Conservation (phyloP, 164 flowering plant species). For the Liquidambar formosana region DNA sequence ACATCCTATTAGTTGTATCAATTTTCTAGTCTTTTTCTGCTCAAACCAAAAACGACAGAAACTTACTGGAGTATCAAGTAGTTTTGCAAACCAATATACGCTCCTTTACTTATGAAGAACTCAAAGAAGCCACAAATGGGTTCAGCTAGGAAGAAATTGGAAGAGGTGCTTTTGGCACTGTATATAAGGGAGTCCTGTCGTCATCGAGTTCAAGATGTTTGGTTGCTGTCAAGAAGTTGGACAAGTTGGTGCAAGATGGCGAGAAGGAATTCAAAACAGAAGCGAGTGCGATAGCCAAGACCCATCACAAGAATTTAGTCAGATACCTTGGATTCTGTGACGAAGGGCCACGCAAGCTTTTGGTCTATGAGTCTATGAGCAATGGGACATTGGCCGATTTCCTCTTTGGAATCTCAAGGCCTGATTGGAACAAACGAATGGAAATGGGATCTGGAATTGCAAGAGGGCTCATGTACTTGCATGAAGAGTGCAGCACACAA, state of each 20-base stretch:
- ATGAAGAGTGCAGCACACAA: conserved; percentile 21
- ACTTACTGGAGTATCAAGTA: neutral
- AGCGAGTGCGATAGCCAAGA: conserved; percentile 12
- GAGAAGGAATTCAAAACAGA: conserved; percentile 25
- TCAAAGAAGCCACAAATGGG: conserved; percentile 16
- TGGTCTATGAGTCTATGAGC: conserved; percentile 22
- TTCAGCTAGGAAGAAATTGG: conserved; percentile 17
- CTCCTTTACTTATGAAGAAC: conserved; percentile 17
- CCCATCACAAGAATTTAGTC: conserved; percentile 25
- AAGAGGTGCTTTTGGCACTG: conserved; percentile 20
- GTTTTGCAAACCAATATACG: conserved; percentile 3
- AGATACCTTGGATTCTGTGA: conserved; percentile 12
- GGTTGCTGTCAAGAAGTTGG: conserved; percentile 15
- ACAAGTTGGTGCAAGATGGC: conserved; percentile 5
- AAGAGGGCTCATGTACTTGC: conserved; percentile 20
- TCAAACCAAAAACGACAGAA: neutral
- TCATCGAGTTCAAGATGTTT: neutral
- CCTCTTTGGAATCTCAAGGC: conserved; percentile 12
- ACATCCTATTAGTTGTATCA: neutral
- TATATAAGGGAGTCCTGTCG: conserved; percentile 11
- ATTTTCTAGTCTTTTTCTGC: neutral
- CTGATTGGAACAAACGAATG: conserved; percentile 13
- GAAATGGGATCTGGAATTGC: conserved; percentile 18
- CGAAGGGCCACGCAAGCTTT: conserved; percentile 8
- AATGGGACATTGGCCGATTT: conserved; percentile 15